Evolutionary conservation across 148 eudicot genomes (phyloP), one percentile per base, ranked within the genome.

Genomic region (Gaultheria prostrata): DNA sequence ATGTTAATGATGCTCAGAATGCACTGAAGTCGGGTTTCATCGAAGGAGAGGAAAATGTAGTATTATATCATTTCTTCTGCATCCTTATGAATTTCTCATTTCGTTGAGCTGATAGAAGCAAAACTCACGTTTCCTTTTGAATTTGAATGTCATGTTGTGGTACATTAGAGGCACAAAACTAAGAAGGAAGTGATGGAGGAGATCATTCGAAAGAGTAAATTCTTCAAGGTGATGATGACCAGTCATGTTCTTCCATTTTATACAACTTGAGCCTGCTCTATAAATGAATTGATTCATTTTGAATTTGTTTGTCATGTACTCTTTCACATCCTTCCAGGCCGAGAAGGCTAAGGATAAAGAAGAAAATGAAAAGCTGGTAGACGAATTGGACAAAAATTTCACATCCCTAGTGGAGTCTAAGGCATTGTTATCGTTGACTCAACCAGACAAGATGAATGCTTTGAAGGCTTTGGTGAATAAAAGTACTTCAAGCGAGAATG

Each of bases 161-260:
- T 84, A 71, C 82, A 87, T 90, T 92, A 97, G 99, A 91, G 93
- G 89, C 88, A 77, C 61, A 94, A 92, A 88, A 97, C 91, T 87
- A 93, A 93, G 87, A 97, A 94, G 89, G 98, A 94, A 86, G 93
- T 93, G 15, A 91, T 91, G 94, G 90, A 89, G 61, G 99, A 97
- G 90, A 85, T 97, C 70, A 94, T 97, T 79, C 83, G 56, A 39
- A 97, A 97, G 92, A 94, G 97, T 92, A 97, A 97, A 88, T 90
- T 82, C 80, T 93, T 89, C 90, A 97, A 92, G 97, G 99, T 96
- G 79, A 83, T 74, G 24, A 51, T 83, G 65, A 14, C 57, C 63
- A 11, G 21, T 15, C 20, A 28, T 70, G 28, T 78, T 56, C 81
- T 51, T 79, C 35, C 46, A 30, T 79, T 69, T 73, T 69, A 10